Base-by-base conservation (phyloP, 2,329 filamentous ascomycete species). In the Penicillium psychrosexuale region DNA sequence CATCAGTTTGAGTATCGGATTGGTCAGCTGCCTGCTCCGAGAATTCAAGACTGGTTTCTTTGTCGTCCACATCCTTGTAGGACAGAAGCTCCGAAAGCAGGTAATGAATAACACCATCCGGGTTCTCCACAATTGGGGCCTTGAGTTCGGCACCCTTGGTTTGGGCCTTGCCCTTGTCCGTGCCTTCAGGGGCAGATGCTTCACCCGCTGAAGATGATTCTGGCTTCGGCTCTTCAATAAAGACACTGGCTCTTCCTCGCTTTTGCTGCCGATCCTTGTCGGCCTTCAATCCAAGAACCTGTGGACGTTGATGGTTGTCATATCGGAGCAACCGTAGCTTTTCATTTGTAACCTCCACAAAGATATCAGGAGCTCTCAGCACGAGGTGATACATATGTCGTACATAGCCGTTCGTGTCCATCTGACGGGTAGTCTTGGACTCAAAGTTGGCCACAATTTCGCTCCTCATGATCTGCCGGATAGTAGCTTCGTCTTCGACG, bases 91-190 rank as follows among this genome's bases (percentile, higher is more conserved):
- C 94, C 55, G 90, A 95, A 5, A 99, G 84, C 22, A 99, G 80
- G 73, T 96, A 99, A 67, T 97, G 91, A 55, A 99, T 87, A 3
- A 99, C 91, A 4, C 94, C 94, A 72, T 97, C 94, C 0, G 93
- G 91, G 59, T 94, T 91, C 71, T 97, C 92, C 6, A 97, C 86
- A 12, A 92, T 81, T 1, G 94, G 93, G 8, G 89, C 80, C 74
- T 95, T 97, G 38, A 84, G 75, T 57, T 97, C 91, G 0, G 76
- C 64, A 3, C 79, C 72, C 72, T 93, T 96, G 3, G 56, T 57
- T 27, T 55, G 59, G 13, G 17, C 46, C 57, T 75, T 74, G 24
- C 70, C 65, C 55, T 73, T 75, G 47, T 53, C 54, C 30, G 52
- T 60, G 57, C 64, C 63, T 51, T 52, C 62, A 4, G 36, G 57